Evolutionary conservation across 2,329 filamentous ascomycete genomes (phyloP), one percentile per base, ranked within the genome.

Genomic region (Colletotrichum tabaci): DNA sequence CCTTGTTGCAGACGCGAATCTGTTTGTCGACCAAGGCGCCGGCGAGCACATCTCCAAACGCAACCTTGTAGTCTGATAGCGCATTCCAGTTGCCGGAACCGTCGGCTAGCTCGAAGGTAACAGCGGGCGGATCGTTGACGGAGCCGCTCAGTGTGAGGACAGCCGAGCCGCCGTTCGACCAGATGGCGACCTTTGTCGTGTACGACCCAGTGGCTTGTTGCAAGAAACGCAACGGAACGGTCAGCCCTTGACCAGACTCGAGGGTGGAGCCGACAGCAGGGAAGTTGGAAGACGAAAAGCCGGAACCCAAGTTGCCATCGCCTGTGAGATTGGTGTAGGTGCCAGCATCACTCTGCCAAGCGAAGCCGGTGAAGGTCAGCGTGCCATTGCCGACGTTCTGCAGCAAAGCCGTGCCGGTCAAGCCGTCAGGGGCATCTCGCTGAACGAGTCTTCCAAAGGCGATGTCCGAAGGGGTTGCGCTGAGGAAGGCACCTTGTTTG

Each of bases 401-500:
- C 30, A 85, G 73, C 8, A 80, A 78, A 42, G 82, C 77, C 10
- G 80, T 75, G 1, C 47, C 70, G 3, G 70, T 72, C 40, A 72
- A 46, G 0, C 70, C 67, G 16, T 72, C 67, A 4, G 66, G 55
- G 13, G 77, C 77, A 8, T 77, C 76, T 15, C 78, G 79, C 6
- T 84, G 74, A 13, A 84, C 80, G 21, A 85, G 73, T 16, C 80
- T 79, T 7, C 83, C 82, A 66, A 85, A 83, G 58, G 82, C 80
- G 26, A 83, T 78, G 18, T 80, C 79, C 2, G 75, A 77, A 1
- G 84, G 82, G 1, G 79, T 78, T 6, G 83, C 76, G 7, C 76
- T 76, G 38, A 85, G 70, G 66, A 80, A 83, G 0, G 84, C 75
- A 4, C 71, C 74, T 16, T 78, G 77, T 44, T 80, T 84, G 50